phyloP scores from a whole-genome alignment of 331 rosid genomes.

The Quercus tomentella region DNA sequence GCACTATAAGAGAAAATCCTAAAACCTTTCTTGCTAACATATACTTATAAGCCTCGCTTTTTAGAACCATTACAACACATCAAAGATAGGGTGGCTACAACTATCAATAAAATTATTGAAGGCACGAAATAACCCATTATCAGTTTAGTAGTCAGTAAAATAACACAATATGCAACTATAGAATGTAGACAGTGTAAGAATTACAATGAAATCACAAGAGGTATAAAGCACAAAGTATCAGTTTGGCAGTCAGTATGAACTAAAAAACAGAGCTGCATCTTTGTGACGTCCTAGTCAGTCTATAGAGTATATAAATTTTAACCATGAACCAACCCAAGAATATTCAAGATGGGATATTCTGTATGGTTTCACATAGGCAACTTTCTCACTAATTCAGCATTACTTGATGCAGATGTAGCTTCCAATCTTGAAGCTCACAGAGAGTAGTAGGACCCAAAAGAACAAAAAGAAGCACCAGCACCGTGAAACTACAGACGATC shows the following conservation, averaged over 20 bases:
- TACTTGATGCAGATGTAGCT: conserved; percentile 52
- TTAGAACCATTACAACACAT: too few species aligned
- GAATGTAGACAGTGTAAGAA: not conserved
- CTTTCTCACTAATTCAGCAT: conserved; percentile 7
- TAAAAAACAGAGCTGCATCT: not conserved
- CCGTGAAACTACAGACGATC: conserved; percentile 45
- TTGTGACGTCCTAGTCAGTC: conserved; percentile 11
- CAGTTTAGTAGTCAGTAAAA: not conserved
- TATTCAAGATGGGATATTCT: not conserved
- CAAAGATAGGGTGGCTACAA: too few species aligned
- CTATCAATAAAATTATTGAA: not conserved
- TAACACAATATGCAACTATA: too few species aligned
- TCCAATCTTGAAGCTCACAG: conserved; percentile 65
- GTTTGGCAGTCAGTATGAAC: conserved; percentile 10
- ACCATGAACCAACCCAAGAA: conserved; percentile 3
- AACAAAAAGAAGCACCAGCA: conserved; percentile 64
- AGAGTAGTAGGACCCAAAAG: conserved; percentile 65
- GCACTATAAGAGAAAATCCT: too few species aligned
- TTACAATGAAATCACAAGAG: not conserved
- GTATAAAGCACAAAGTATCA: too few species aligned
- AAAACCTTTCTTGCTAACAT: too few species aligned
- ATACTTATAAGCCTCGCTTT: too few species aligned
- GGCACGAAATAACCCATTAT: not conserved
- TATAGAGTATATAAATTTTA: not conserved
- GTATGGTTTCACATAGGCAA: not conserved